phyloP scores from a whole-genome alignment of 2,329 filamentous ascomycete genomes.

The Penicillium sp. region DNA sequence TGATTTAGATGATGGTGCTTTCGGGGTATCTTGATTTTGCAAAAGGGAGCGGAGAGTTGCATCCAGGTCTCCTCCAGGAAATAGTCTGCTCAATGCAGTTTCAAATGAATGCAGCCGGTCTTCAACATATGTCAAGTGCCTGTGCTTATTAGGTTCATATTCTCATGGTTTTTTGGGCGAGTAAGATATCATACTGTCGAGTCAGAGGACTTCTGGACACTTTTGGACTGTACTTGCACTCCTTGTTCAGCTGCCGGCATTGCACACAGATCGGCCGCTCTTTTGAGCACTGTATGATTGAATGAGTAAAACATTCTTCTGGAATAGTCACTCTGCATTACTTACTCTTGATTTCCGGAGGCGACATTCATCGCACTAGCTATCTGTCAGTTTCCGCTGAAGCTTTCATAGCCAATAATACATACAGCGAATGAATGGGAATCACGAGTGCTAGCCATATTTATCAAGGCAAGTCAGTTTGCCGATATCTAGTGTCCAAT shows the following conservation, averaged over 20 bases:
- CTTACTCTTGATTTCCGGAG: conserved; percentile 42
- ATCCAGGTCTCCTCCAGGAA: conserved; percentile 42
- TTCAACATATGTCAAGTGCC: conserved; percentile 43
- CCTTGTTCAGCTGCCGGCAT: conserved; percentile 42
- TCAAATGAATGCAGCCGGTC: conserved; percentile 42
- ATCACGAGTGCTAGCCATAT: conserved; percentile 43
- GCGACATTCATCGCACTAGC: conserved; percentile 43
- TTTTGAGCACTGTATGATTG: conserved; percentile 42
- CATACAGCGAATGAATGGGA: conserved; percentile 44
- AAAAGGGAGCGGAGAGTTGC: conserved; percentile 40
- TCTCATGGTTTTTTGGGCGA: conserved; percentile 8
- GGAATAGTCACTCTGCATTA: not conserved
- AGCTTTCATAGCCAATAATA: conserved; percentile 6
- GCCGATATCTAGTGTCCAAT: conserved; percentile 26
- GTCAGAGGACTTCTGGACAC: conserved; percentile 44
- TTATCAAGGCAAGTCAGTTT: conserved; percentile 27
- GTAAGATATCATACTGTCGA: conserved; percentile 35
- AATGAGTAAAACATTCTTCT: conserved; percentile 3
- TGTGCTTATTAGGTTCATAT: conserved; percentile 19
- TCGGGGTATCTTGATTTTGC: conserved; percentile 37
- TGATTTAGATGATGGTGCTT: conserved; percentile 36
- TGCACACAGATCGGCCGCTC: conserved; percentile 41
- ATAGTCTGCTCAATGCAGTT: conserved; percentile 38
- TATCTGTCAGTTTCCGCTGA: conserved; percentile 2
- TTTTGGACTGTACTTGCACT: conserved; percentile 46